These are phyloP conservation scores for Sporothrix phasma DNA, from an alignment of 2,329 filamentous ascomycete genomes.

Conservation along the genomic window DNA sequence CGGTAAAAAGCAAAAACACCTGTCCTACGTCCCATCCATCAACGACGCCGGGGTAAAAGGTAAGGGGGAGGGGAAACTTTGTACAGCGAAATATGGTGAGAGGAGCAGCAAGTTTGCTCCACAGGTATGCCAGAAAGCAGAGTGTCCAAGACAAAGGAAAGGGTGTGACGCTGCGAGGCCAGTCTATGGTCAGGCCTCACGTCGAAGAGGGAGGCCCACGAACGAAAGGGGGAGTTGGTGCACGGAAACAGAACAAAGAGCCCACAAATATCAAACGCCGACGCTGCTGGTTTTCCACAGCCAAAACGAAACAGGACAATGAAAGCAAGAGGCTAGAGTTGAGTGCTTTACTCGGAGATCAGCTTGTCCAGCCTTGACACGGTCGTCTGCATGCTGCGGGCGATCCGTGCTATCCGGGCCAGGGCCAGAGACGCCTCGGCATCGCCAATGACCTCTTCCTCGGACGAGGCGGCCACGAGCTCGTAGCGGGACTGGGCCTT, in stretches of 20 bases:
- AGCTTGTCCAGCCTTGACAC: constrained; percentile 30
- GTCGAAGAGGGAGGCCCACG: not conserved
- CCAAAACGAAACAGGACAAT: not conserved
- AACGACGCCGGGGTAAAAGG: constrained; percentile 8
- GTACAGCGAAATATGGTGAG: constrained; percentile 8
- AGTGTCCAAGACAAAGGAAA: not conserved
- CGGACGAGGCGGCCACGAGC: constrained; percentile 45
- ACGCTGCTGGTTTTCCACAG: not conserved
- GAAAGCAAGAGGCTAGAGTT: not conserved
- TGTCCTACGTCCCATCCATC: not conserved
- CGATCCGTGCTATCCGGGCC: constrained; percentile 41
- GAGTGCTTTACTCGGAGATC: constrained; percentile 23
- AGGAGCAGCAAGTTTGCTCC: not conserved
- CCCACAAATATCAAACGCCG: not conserved
- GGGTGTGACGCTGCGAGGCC: not conserved
- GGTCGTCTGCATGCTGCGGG: constrained; percentile 30
- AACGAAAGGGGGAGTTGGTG: not conserved
- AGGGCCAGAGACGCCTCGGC: constrained; percentile 34
- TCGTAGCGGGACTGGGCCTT: constrained; percentile 55
- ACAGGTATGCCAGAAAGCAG: not conserved
- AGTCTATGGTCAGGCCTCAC: not conserved
- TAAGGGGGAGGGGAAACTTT: not conserved
- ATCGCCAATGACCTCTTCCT: constrained; percentile 40
- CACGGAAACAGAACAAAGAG: not conserved
- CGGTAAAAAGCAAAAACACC: not conserved